Percentiles rank a stretch among this genome's conserved stretches.
Conservation (phyloP, 1,284 basidiomycete species). For the Porphyrellus sp. region DNA sequence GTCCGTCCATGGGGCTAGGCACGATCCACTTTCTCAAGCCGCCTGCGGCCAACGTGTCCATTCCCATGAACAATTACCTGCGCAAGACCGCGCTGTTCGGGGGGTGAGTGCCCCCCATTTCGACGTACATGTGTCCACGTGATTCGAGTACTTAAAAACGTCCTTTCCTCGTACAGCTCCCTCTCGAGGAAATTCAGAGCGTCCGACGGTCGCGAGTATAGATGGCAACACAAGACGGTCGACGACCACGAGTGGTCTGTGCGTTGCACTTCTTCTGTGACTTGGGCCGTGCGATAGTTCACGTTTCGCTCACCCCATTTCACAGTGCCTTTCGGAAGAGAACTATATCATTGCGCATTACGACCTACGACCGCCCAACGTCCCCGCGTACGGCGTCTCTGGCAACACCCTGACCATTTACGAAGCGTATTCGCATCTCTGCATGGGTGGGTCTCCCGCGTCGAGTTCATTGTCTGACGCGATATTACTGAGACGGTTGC, state of each 20-base stretch:
- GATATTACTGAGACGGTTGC: constrained; percentile 9
- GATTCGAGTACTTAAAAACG: background rate
- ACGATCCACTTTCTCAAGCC: constrained; percentile 49
- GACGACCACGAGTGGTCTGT: constrained; percentile 69
- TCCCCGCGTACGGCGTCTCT: constrained; percentile 56
- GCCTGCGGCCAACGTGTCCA: constrained; percentile 36
- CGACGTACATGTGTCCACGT: background rate
- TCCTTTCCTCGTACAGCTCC: constrained; percentile 41
- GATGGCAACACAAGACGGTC: constrained; percentile 53
- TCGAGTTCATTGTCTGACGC: too few species aligned
- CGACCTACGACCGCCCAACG: constrained; percentile 50
- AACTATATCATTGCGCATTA: constrained; percentile 58
- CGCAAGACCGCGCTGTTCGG: constrained; percentile 59
- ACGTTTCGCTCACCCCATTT: background rate
- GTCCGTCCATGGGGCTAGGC: constrained; percentile 51
- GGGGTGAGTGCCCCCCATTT: constrained; percentile 41
- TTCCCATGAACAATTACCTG: constrained; percentile 61
- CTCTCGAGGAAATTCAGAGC: constrained; percentile 61
- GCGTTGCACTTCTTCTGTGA: constrained; percentile 15
- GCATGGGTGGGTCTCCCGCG: constrained; percentile 46
- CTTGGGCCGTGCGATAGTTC: constrained; percentile 1
- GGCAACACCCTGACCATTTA: constrained; percentile 64
- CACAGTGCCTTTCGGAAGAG: constrained; percentile 55
- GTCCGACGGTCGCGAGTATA: constrained; percentile 64
- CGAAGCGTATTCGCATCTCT: constrained; percentile 52